Conservation (phyloP, 2,329 filamentous ascomycete genomes). For the Metarhizium rileyi region DNA sequence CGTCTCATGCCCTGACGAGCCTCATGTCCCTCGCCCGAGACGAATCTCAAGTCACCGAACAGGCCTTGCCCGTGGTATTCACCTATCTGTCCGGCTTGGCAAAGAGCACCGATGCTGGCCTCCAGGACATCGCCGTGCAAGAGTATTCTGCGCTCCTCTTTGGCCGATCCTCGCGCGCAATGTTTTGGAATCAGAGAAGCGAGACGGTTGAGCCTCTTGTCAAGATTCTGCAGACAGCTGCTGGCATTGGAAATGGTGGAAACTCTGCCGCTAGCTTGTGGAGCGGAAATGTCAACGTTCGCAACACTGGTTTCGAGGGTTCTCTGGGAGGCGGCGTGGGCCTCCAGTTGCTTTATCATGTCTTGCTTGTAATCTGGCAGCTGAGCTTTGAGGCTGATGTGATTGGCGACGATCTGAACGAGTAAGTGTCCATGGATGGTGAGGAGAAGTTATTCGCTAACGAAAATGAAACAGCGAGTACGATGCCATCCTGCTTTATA, state of each 20-base stretch:
- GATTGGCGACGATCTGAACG: conserved; percentile 67
- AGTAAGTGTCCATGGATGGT: conserved; percentile 46
- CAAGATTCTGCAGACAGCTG: conserved; percentile 71
- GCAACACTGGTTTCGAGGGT: conserved; percentile 53
- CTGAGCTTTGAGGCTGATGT: conserved; percentile 83
- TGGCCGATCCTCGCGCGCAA: conserved; percentile 59
- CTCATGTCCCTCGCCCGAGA: conserved; percentile 63
- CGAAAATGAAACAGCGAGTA: conserved; percentile 65
- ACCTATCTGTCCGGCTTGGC: conserved; percentile 77
- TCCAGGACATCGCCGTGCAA: conserved; percentile 93
- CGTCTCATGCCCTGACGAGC: conserved; percentile 75
- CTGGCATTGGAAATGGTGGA: conserved; percentile 58
- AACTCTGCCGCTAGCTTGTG: conserved; percentile 52
- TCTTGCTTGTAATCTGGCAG: conserved; percentile 91
- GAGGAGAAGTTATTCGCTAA: background rate
- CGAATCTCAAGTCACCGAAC: conserved; percentile 55
- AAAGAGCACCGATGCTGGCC: conserved; percentile 75
- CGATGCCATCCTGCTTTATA: conserved; percentile 84
- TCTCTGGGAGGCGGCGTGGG: conserved; percentile 72
- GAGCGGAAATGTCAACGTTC: conserved; percentile 41
- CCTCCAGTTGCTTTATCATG: conserved; percentile 86
- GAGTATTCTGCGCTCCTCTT: conserved; percentile 80
- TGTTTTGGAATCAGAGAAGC: conserved; percentile 86
- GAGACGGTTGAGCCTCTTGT: conserved; percentile 78
- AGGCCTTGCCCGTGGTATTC: conserved; percentile 73